Evolutionary conservation across 768 basidiomycete genomes (phyloP).

Genomic region (Kondoa subrosea): DNA sequence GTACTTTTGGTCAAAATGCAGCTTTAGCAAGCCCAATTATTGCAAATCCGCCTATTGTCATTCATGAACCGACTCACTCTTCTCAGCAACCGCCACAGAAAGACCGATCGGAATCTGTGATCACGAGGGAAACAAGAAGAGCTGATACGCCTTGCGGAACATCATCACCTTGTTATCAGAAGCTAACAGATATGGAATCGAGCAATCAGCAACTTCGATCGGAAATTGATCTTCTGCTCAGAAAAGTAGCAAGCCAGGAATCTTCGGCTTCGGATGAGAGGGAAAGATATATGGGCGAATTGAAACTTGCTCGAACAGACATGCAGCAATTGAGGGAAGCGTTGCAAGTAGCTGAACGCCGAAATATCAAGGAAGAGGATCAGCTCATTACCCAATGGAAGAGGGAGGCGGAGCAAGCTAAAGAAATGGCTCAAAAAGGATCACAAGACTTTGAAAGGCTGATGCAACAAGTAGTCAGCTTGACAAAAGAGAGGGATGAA

Average conservation of each 20-base stretch:
- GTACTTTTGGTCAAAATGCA: neutral
- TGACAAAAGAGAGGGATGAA: neutral
- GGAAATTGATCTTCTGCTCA: neutral
- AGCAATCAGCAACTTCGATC: neutral
- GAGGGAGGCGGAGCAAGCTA: neutral
- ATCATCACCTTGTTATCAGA: neutral
- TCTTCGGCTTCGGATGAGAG: neutral
- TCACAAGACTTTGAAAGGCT: neutral
- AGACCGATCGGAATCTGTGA: too few species aligned
- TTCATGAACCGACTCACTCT: neutral
- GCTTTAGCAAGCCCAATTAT: neutral
- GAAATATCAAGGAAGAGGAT: neutral
- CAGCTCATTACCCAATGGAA: neutral
- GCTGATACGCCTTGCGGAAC: neutral
- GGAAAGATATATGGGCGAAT: neutral
- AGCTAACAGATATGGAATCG: neutral
- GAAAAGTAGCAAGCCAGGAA: neutral
- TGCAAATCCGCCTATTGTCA: neutral
- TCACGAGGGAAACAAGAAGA: neutral
- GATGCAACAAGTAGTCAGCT: neutral
- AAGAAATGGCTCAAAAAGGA: neutral
- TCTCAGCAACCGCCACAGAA: too few species aligned
- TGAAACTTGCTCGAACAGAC: neutral
- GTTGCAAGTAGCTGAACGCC: neutral
- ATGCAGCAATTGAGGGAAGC: neutral